Base-by-base conservation (phyloP, 495 filamentous ascomycete genomes). In the Neohortaea acidophila region DNA sequence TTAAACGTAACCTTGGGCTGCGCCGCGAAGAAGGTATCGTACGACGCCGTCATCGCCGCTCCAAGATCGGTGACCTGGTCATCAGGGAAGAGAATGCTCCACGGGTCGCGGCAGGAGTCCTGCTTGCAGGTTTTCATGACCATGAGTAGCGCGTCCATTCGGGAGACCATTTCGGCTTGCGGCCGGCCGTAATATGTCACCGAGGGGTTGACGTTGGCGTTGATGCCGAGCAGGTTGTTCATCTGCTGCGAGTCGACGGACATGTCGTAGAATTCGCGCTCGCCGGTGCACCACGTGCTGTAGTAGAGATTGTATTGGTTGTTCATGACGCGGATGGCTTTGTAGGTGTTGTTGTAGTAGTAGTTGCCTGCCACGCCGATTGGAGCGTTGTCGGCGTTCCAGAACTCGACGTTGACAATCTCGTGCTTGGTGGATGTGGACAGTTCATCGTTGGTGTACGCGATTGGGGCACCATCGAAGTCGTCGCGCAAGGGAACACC, bases 71-170 rank as follows among this genome's bases (percentile, higher is more conserved):
- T 26, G 11, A 65, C 61, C 2, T 52, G 59, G 2, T 66, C 66
- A 0, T 51, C 51, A 0, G 71, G 70, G 27, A 79, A 75, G 0
- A 79, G 60, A 0, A 64, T 61, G 29, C 59, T 45, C 76, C 75
- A 81, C 0, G 76, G 76, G 7, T 64, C 34, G 9, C 66, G 60
- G 45, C 75, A 79, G 0, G 65, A 67, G 22, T 43, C 37, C 2
- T 62, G 66, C 44, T 72, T 65, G 59, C 76, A 81, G 2, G 71
- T 72, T 50, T 81, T 79, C 22, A 77, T 57, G 2, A 79, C 70
- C 19, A 79, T 60, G 1, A 79, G 60, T 2, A 79, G 57, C 1
- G 72, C 63, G 48, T 81, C 74, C 0, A 79, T 55, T 2, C 75
- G 68, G 15, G 19, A 4, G 32, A 34, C 19, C 7, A 34, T 7